Evolutionary conservation across 2,329 filamentous ascomycete genomes (phyloP).

Genomic region (Aureobasidium zeae): DNA sequence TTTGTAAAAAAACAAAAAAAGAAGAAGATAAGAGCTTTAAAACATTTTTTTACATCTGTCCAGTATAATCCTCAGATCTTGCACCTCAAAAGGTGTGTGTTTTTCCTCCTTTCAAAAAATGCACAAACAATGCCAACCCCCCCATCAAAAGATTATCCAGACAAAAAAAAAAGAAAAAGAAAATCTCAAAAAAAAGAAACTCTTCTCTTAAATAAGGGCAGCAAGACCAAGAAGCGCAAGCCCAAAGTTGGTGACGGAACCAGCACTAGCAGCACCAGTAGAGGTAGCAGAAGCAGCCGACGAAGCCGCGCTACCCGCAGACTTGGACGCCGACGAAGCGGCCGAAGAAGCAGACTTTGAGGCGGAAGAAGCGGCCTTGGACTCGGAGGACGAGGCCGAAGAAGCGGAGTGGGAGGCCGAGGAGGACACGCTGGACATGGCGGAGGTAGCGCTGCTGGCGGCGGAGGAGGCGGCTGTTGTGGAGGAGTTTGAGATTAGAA

Average conservation of each 20-base stretch:
- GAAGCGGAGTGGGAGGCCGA: conserved; percentile 1
- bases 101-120: no score
- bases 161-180: background rate
- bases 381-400: conserved; percentile 3
- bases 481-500: conserved; percentile 10
- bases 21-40: no score
- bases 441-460: conserved; percentile 1
- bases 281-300: background rate
- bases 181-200: background rate
- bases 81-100: no score
- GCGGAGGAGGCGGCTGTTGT: conserved; percentile 3
- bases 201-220: conserved; percentile 3
- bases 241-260: conserved; percentile 1
- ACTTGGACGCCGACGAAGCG: background rate
- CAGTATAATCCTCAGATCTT: no score
- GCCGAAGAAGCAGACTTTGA: conserved; percentile 1
- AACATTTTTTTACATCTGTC: no score
- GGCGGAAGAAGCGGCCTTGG: conserved; percentile 2
- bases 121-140: no score
- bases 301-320: background rate
- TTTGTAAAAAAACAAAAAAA: no score
- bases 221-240: conserved; percentile 7
- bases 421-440: background rate
- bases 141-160: no score
- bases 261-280: conserved; percentile 8